Evolutionary conservation across 805 yeast species (phyloP), one percentile per base, ranked within the genome.

Genomic region (Barnettozyma wickerhamii): DNA sequence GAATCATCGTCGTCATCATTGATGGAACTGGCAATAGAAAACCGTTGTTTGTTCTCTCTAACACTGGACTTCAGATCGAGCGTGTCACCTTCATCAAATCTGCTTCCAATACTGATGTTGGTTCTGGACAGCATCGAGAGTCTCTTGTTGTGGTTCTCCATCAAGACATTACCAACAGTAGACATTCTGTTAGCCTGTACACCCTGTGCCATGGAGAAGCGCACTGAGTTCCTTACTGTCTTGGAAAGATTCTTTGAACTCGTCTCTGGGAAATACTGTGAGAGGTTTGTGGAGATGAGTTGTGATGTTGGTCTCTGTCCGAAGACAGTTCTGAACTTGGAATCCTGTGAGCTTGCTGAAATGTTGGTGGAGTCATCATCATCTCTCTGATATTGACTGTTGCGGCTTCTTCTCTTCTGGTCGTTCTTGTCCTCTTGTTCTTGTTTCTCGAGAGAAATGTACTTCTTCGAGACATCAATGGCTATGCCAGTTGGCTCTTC

Each of bases 261-360:
- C 0, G 95, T 81, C 30, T 81, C 83, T 0, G 99, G 99, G 69
- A 93, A 93, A 60, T 86, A 91, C 48, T 90, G 95, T 2, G 89
- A 82, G 48, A 91, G 66, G 55, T 91, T 88, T 2, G 90, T 80
- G 2, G 97, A 86, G 46, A 91, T 93, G 51, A 90, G 74, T 56
- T 88, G 95, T 45, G 93, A 81, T 1, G 98, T 90, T 6, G 99
- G 99, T 55, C 99, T 72, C 60, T 87, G 96, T 19, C 95, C 95
- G 60, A 82, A 81, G 44, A 85, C 58, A 35, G 64, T 59, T 40
- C 71, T 60, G 42, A 56, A 55, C 28, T 56, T 49, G 6, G 37
- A 36, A 23, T 56, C 62, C 27, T 52, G 51, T 7, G 46, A 32
- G 10, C 15, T n/a, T 14, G 19, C 18, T 40, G 53, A 50, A 21